Percentiles rank a stretch among this genome's conserved stretches.
These are phyloP conservation scores for Xylaria sp. DNA, from an alignment of 2,329 filamentous ascomycete species.

Conservation along the genomic window DNA sequence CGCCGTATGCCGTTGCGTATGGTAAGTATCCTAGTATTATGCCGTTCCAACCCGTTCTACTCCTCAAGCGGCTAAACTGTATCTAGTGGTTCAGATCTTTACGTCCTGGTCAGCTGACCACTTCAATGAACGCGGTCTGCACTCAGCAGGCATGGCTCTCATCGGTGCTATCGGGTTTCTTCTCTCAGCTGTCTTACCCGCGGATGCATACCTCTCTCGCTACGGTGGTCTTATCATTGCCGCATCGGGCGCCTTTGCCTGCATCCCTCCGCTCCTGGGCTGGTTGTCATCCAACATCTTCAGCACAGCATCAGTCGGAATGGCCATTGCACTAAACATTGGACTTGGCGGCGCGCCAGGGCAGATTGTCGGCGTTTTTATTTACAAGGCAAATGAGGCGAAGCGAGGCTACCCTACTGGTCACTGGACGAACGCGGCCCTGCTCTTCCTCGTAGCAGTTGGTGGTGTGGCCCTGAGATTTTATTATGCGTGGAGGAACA, in stretches of 20 bases:
- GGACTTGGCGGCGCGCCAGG: conserved; percentile 72
- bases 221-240: conserved; percentile 77
- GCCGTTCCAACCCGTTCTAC: not conserved
- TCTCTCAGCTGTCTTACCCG: conserved; percentile 69
- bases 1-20: conserved; percentile 68
- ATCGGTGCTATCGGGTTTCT: conserved; percentile 64
- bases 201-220: conserved; percentile 66
- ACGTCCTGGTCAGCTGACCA: conserved; percentile 70
- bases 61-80: conserved; percentile 13
- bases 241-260: conserved; percentile 72
- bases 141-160: conserved; percentile 55
- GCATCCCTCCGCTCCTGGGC: conserved; percentile 74
- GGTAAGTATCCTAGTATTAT: conserved; percentile 34
- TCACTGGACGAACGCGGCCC: conserved; percentile 65
- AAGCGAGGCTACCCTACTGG: conserved; percentile 72
- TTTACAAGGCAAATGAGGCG: conserved; percentile 72
- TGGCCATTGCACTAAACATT: conserved; percentile 77
- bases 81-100: conserved; percentile 50
- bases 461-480: conserved; percentile 54
- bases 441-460: conserved; percentile 45
- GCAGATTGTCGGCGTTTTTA: conserved; percentile 78
- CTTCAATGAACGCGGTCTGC: conserved; percentile 63
- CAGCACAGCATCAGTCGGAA: conserved; percentile 70
- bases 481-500: conserved; percentile 64
- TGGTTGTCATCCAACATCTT: conserved; percentile 76